Evolutionary conservation across 768 basidiomycete species (phyloP).

Genomic region (Rhodotorula diobovata): DNA sequence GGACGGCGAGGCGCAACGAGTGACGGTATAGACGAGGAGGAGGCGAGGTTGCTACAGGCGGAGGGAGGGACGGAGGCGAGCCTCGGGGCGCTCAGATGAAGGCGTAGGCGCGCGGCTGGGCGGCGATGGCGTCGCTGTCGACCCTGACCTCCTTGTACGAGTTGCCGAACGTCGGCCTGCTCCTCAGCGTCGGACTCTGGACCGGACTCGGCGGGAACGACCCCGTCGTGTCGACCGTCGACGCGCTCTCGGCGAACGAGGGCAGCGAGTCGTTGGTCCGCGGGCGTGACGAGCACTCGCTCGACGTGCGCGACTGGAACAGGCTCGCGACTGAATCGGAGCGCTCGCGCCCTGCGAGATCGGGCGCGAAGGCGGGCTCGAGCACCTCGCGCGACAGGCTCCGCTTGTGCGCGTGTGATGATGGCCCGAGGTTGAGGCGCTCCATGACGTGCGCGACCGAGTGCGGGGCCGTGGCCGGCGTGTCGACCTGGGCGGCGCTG

Average conservation of each 20-base stretch:
- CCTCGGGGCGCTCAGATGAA: conserved; percentile 12
- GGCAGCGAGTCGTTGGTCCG: conserved; percentile 38
- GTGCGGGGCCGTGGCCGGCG: neutral
- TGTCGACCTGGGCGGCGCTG: conserved; percentile 4
- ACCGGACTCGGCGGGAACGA: conserved; percentile 19
- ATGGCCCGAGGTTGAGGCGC: conserved; percentile 11
- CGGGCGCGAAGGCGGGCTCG: neutral
- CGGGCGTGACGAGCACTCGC: conserved; percentile 26
- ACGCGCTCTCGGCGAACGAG: conserved; percentile 15
- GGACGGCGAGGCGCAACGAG: neutral
- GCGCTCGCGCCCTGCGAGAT: neutral
- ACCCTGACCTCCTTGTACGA: conserved; percentile 12
- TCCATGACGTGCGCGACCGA: conserved; percentile 3
- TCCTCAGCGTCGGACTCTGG: neutral
- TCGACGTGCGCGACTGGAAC: neutral
- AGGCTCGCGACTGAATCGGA: neutral
- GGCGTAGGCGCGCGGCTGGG: conserved; percentile 18
- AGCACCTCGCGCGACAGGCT: neutral
- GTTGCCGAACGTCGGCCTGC: conserved; percentile 9
- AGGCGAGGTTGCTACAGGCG: neutral
- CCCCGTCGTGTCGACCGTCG: conserved; percentile 14
- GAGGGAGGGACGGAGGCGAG: neutral
- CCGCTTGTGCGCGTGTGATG: neutral
- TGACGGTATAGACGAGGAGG: neutral
- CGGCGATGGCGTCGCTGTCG: conserved; percentile 5